Evolutionary conservation across 371 early-diverging fungal species (phyloP), one percentile per base, ranked within the genome.

Genomic region (Mucor circinelloides): DNA sequence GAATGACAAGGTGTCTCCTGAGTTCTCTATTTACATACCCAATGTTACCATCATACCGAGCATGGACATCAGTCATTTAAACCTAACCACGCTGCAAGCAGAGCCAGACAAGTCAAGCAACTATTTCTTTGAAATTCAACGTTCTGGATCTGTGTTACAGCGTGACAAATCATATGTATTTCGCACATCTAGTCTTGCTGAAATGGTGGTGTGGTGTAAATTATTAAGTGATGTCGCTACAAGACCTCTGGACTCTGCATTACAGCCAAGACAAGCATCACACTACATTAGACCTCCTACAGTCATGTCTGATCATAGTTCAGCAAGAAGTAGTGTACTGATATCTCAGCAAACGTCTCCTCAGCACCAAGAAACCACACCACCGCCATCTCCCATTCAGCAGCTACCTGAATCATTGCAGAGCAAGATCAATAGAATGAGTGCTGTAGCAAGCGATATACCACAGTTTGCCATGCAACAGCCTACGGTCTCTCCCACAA

Each of bases 1-100:
- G 38, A 60, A 70, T 44, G 80, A 82, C 55, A 75, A 78, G 36
- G 69, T 76, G 6, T 69, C 73, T 0, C 81, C 81, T 6, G 81
- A 78, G 42, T 63, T 64, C 2, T 76, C 78, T 0, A 71, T 78
- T 25, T 78, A 76, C 54, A 69, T 81, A 9, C 75, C 81, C 3
- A 70, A 65, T 9, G 58, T 62, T 0, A 67, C 63, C 0, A 60
- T 79, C 30, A 50, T 71, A 10, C 69, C 74, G 0, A 15, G 30
- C 28, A 30, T 44, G 36, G 64, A 57, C 6, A 63, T 63, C 27
- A 63, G 25, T 17, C 32, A 54, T 21, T 8, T 63, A 17, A 52
- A 54, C 15, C 38, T 23, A 15, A 38, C 15, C 2, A 50, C 38
- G 6, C 25, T 23, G 1, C 40, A 61, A 9, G 17, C 28, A 15